A percentile compares a stretch with the other conserved stretches of the same genome.
These are phyloP conservation scores for Pseudocercospora fuligena DNA, from an alignment of 2,329 filamentous ascomycete species.

Conservation along the genomic window DNA sequence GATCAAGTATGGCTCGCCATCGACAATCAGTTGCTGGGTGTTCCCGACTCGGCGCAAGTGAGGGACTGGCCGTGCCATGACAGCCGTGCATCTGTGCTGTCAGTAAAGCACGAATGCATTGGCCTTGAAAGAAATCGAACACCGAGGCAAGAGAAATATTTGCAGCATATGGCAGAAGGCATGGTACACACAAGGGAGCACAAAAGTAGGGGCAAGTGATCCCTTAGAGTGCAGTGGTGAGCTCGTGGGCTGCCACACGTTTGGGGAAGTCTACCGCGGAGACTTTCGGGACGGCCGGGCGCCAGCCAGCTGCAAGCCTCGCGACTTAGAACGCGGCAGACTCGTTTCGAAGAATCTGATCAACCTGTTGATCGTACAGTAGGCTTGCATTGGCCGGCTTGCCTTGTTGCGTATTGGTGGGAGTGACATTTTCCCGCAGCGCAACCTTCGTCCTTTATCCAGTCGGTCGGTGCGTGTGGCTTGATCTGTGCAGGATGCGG, in stretches of 20 bases:
- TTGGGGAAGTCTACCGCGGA: not conserved
- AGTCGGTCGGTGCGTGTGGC: too few species aligned
- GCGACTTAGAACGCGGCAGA: not conserved
- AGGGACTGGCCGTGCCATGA: not conserved
- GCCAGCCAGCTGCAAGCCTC: not conserved
- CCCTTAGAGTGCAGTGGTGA: too few species aligned
- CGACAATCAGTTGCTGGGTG: conserved; percentile 48
- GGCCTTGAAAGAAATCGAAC: not conserved
- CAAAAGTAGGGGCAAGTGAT: not conserved
- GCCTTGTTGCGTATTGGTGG: too few species aligned
- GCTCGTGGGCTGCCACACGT: too few species aligned
- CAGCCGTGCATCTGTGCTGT: not conserved
- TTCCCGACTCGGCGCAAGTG: conserved; percentile 20
- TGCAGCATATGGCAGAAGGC: not conserved
- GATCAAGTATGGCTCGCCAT: conserved; percentile 52
- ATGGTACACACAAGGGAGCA: not conserved
- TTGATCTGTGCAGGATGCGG: not conserved
- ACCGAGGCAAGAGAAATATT: not conserved
- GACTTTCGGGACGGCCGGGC: not conserved
- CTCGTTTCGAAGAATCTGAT: not conserved
- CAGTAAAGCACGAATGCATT: not conserved
- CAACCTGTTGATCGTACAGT: not conserved
- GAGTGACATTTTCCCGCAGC: too few species aligned
- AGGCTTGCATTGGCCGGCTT: not conserved
- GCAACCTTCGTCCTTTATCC: not conserved